A percentile compares a stretch with the other conserved stretches of the same genome.
Evolutionary conservation across 305 asterid species (phyloP).

Genomic region (Withania somnifera): DNA sequence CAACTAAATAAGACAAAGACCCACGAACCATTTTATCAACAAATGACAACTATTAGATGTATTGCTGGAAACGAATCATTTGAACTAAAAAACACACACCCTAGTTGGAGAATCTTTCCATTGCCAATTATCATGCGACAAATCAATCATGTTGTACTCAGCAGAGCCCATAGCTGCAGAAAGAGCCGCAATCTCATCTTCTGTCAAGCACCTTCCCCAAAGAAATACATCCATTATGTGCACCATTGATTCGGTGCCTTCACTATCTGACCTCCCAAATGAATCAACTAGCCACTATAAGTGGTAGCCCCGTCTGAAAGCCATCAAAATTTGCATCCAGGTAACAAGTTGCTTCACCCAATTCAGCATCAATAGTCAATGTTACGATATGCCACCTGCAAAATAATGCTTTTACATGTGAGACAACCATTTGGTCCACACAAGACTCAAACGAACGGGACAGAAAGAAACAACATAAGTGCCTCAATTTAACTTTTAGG

Average conservation of each 20-base stretch:
- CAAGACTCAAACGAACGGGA: background rate
- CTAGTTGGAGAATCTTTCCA: conserved; percentile 98
- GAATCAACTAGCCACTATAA: conserved; percentile 74
- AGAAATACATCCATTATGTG: conserved; percentile 94
- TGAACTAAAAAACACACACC: conserved; percentile 35
- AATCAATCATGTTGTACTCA: conserved; percentile 61
- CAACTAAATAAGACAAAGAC: background rate
- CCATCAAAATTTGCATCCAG: conserved; percentile 95
- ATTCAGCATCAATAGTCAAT: conserved; percentile 85
- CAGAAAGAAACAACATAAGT: background rate
- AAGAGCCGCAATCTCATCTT: conserved; percentile 85
- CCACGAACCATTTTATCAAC: background rate
- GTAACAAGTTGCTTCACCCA: conserved; percentile 96
- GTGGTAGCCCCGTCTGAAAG: conserved; percentile 81
- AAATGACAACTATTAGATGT: background rate
- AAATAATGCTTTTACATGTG: conserved; percentile 10
- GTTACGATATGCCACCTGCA: conserved; percentile 97
- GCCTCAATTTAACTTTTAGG: background rate
- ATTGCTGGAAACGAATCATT: background rate
- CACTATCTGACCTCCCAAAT: conserved; percentile 99
- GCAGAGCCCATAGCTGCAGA: conserved; percentile 75
- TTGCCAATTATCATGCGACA: conserved; percentile 92
- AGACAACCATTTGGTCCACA: background rate
- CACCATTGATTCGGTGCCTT: conserved; percentile 92
- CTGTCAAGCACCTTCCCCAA: conserved; percentile 95